Conservation (phyloP, 2,329 filamentous ascomycete species). For the Cordyceps tenuipes region DNA sequence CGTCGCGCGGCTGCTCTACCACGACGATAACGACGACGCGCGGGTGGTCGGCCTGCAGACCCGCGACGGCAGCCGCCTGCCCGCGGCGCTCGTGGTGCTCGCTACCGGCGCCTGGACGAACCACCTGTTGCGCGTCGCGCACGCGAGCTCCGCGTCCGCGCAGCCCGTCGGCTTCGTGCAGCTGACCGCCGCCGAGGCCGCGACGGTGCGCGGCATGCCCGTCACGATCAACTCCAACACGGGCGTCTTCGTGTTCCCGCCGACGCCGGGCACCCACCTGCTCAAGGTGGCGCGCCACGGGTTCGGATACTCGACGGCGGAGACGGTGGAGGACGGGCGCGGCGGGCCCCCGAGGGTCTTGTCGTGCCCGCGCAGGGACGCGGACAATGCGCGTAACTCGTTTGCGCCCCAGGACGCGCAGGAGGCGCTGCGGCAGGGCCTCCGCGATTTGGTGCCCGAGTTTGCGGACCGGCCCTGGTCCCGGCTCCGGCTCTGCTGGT, state of each 20-base stretch:
- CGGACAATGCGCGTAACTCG: conserved; percentile 32
- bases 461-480: conserved; percentile 44
- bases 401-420: conserved; percentile 43
- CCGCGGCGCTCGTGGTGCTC: conserved; percentile 53
- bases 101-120: conserved; percentile 62
- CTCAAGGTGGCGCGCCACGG: conserved; percentile 55
- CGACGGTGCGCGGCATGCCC: conserved; percentile 43
- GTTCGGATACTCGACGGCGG: conserved; percentile 41
- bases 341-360: conserved; percentile 16
- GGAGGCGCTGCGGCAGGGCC: conserved; percentile 39
- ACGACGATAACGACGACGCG: not conserved
- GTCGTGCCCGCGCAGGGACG: conserved; percentile 26
- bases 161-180: conserved; percentile 58
- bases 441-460: conserved; percentile 45
- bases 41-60: conserved; percentile 19
- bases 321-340: conserved; percentile 15
- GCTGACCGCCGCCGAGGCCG: conserved; percentile 50
- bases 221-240: conserved; percentile 48
- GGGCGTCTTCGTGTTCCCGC: conserved; percentile 48
- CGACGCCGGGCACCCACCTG: conserved; percentile 35
- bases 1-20: conserved; percentile 19
- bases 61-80: conserved; percentile 32
- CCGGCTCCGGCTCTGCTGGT: conserved; percentile 51
- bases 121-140: conserved; percentile 46
- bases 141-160: conserved; percentile 54